phyloP scores from a whole-genome alignment of 345 rosid species.

The Psidium friedrichsthalianum region DNA sequence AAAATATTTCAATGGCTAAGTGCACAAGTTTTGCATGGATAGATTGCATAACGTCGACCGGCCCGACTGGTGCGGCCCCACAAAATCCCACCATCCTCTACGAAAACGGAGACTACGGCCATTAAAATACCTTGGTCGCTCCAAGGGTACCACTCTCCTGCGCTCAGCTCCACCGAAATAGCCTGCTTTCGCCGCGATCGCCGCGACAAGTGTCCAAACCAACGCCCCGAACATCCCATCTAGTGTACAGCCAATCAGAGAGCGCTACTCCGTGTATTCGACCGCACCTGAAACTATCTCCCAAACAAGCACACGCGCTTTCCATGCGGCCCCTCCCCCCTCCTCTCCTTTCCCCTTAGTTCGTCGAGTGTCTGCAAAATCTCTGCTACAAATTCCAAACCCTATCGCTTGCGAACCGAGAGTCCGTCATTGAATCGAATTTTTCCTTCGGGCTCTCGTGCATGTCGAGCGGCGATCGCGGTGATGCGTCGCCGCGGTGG shows the following conservation, averaged over 20 bases:
- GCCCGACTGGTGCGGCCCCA: background rate
- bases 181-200: fast-evolving
- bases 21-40: background rate
- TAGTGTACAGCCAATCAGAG: background rate
- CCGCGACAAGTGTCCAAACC: background rate
- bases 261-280: background rate
- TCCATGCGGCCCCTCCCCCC: too few species aligned
- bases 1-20: background rate
- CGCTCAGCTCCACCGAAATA: background rate
- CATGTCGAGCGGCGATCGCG: background rate
- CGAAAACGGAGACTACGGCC: background rate
- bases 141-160: background rate
- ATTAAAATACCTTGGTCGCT: background rate
- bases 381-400: background rate
- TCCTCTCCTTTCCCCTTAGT: background rate
- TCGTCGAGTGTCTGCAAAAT: background rate
- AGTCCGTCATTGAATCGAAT: background rate
- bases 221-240: background rate
- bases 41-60: background rate
- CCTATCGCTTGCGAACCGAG: background rate
- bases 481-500: background rate
- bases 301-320: background rate
- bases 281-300: background rate
- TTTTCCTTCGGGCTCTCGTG: background rate
- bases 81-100: background rate